A percentile compares a stretch with the other conserved stretches of the same genome.
phyloP scores from a whole-genome alignment of 352 stramenopile genomes.

The Globisporangium canariense region DNA sequence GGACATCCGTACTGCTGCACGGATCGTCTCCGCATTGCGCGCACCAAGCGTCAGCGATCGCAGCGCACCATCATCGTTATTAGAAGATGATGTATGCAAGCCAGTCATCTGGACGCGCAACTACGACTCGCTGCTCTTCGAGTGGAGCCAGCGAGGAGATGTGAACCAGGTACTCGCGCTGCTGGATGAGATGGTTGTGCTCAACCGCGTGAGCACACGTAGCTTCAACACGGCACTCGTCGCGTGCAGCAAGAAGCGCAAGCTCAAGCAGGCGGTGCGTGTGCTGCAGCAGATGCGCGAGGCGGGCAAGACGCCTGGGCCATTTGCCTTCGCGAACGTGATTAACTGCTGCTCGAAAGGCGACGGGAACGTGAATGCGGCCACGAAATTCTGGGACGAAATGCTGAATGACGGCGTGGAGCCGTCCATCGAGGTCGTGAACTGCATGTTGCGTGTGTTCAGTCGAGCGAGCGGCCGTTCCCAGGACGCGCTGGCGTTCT shows the following conservation, averaged over 20 bases:
- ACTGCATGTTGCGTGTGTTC: constrained; percentile 67
- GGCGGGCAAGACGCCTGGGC: constrained; percentile 23
- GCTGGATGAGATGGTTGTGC: constrained; percentile 45
- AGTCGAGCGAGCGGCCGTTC: constrained; percentile 31
- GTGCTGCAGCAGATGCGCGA: constrained; percentile 50
- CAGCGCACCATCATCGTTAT: constrained; percentile 10
- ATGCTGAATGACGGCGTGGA: constrained; percentile 35
- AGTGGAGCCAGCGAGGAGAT: constrained; percentile 36
- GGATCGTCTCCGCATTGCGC: constrained; percentile 17
- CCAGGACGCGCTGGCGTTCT: constrained; percentile 30
- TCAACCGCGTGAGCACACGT: constrained; percentile 33
- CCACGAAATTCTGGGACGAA: constrained; percentile 43
- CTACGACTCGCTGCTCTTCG: constrained; percentile 60
- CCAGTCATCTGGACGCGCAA: constrained; percentile 35
- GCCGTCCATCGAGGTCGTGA: constrained; percentile 42
- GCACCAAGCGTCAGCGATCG: constrained; percentile 10
- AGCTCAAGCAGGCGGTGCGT: constrained; percentile 31
- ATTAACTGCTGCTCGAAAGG: constrained; percentile 66
- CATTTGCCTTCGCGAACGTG: constrained; percentile 50
- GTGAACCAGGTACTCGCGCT: constrained; percentile 43
- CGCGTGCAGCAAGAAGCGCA: constrained; percentile 46
- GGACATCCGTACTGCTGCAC: constrained; percentile 28
- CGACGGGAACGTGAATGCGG: constrained; percentile 26
- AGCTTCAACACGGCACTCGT: constrained; percentile 75
- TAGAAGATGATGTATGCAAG: constrained; percentile 11